Evolutionary conservation across 139 green algal species (phyloP), one percentile per base, ranked within the genome.

Genomic region (Micractinium conductrix): DNA sequence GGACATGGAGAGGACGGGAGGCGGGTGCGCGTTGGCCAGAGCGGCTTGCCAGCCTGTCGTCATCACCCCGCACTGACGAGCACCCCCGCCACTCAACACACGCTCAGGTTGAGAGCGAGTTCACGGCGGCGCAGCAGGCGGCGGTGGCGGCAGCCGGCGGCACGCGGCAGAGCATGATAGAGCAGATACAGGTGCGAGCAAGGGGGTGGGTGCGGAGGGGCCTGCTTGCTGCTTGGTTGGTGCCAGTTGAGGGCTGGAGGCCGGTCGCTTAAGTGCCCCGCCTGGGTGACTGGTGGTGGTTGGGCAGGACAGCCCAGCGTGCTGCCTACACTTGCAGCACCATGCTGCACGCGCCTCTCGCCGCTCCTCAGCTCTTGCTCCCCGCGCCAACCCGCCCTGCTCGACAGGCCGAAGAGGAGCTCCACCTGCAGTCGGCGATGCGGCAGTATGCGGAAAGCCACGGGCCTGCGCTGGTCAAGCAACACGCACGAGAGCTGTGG

Each of bases 351-450:
- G 58, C 58, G 16, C 16, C 19, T 35, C 28, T 28, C 14, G 19
- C 62, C 14, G 62, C 26, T 24, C 26, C 30, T 38, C 26, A 26
- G 26, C 26, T 2, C 62, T 69, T 24, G 19, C 37, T 38, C 26
- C 22, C 69, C 69, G 8, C 44, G 30, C 40, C 43, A 65, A n/a
- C 44, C 28, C 55, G 9, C 22, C 24, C 17, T 22, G 4, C 33
- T 5, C 68, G 53, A 62, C 84, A 88, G 81, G 38, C 53, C 0
- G 84, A 86, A 38, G 84, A 88, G 69, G 84, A 86, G 60, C 4
- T 24, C 37, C 78, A 88, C 37, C 67, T 88, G 67, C 48, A 88
- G 76, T 33, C 74, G 65, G 84, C 76, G 33, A 30, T 88, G 60
- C 68, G 67, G 19, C 69, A 45, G 33, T 88, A 85, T 45, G 33